These are phyloP conservation scores for Chaetomium cochliodes DNA, from an alignment of 495 filamentous ascomycete genomes.

Conservation along the genomic window DNA sequence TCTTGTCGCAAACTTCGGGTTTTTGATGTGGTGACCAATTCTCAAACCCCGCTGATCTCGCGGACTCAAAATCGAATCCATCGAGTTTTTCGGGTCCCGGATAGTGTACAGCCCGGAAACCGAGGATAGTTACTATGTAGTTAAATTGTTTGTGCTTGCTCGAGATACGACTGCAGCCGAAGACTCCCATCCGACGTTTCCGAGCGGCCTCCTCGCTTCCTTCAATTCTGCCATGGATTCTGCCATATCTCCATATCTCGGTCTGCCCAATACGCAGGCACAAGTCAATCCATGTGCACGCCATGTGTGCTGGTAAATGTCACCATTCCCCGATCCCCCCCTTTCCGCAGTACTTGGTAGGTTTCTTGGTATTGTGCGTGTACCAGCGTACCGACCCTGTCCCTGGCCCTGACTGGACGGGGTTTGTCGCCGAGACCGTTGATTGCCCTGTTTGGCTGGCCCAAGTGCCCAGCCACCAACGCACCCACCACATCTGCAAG, in stretches of 20 bases:
- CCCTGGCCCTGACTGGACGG: conserved; percentile 12
- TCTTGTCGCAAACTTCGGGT: conserved; percentile 1
- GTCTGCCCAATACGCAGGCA: conserved; percentile 8
- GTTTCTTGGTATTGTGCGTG: background rate
- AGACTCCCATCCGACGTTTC: background rate
- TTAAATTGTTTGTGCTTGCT: background rate
- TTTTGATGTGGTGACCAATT: background rate
- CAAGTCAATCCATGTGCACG: conserved; percentile 22
- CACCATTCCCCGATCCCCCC: conserved; percentile 11
- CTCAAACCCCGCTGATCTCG: background rate
- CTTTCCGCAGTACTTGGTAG: background rate
- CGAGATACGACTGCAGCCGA: background rate
- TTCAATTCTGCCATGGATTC: background rate
- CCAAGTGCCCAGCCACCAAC: background rate
- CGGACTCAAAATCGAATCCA: background rate
- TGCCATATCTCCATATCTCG: background rate
- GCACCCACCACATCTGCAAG: conserved; percentile 20
- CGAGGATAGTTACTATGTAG: too few species aligned
- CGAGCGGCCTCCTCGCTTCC: background rate
- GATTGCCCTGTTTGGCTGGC: conserved; percentile 14
- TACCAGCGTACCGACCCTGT: conserved; percentile 17
- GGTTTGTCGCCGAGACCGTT: conserved; percentile 7
- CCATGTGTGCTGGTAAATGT: conserved; percentile 19
- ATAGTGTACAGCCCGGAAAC: too few species aligned
- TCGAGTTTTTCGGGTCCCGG: background rate